Conservation (phyloP, 139 green algal genomes). For the Volvox reticuliferus region DNA sequence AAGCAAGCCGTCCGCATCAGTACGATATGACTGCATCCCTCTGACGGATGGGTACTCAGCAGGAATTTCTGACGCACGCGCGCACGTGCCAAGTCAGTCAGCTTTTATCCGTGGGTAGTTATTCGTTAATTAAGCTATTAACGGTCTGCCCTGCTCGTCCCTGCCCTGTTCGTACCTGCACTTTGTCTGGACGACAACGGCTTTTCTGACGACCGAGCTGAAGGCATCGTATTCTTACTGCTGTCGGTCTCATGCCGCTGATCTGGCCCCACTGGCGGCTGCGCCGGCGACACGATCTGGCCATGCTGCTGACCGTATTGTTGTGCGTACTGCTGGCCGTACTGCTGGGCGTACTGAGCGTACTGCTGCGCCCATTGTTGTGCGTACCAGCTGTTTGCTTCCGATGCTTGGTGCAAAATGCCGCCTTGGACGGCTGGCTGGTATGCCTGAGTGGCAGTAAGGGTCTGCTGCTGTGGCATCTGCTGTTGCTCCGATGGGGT, state of each 20-base stretch:
- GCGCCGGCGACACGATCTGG: not conserved
- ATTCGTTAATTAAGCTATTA: no score
- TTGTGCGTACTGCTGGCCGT: not conserved
- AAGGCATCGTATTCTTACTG: no score
- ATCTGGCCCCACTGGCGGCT: not conserved
- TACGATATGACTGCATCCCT: no score
- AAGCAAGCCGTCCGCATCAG: no score
- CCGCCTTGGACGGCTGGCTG: not conserved
- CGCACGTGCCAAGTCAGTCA: no score
- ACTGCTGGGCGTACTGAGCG: constrained; percentile 23
- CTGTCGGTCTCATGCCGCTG: not conserved
- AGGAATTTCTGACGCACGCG: no score
- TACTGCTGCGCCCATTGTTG: constrained; percentile 35
- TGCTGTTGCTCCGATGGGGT: constrained; percentile 12
- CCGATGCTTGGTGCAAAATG: not conserved
- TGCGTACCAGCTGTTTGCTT: not conserved
- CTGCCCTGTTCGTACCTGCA: no score
- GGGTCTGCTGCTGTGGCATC: not conserved
- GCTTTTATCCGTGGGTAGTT: no score
- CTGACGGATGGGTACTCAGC: no score
- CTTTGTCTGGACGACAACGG: no score
- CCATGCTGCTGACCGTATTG: not conserved
- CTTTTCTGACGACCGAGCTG: no score
- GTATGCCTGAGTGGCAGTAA: not conserved
- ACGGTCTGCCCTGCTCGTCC: no score